These are phyloP conservation scores for Francoa sonchifolia DNA, from an alignment of 441 rosid species.

Conservation along the genomic window DNA sequence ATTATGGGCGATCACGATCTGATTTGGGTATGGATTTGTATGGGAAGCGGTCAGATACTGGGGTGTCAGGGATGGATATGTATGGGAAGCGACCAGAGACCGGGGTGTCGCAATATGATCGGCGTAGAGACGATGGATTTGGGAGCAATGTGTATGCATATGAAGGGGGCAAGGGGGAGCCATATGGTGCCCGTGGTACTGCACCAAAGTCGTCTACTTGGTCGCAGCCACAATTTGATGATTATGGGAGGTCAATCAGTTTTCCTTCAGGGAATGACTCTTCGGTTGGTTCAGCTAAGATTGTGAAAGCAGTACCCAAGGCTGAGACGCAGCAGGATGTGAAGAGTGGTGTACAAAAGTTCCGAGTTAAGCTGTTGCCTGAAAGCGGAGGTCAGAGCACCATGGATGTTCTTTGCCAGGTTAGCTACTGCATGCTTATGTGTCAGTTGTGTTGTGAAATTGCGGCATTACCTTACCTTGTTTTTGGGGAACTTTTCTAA, in stretches of 20 bases:
- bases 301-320: constrained; percentile 85
- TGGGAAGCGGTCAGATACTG: too few species aligned
- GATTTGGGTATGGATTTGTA: constrained; percentile 46
- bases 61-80: constrained; percentile 20
- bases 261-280: constrained; percentile 47
- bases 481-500: neutral
- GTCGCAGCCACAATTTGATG: too few species aligned
- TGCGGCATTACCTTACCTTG: neutral
- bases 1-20: constrained; percentile 28
- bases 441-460: too few species aligned
- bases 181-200: constrained; percentile 91
- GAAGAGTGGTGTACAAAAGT: constrained; percentile 82
- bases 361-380: constrained; percentile 77
- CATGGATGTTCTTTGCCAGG: constrained; percentile 95
- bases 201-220: constrained; percentile 67
- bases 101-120: constrained; percentile 27
- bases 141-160: constrained; percentile 87
- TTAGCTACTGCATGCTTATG: constrained; percentile 6
- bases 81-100: constrained; percentile 53
- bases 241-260: constrained; percentile 78
- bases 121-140: constrained; percentile 37
- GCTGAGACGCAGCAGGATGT: constrained; percentile 75
- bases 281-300: constrained; percentile 37
- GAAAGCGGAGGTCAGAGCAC: constrained; percentile 77
- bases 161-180: constrained; percentile 76